Percentiles rank a stretch among this genome's conserved stretches.
Evolutionary conservation across 2,329 filamentous ascomycete species (phyloP).

Genomic region (Paecilomyces sp.): DNA sequence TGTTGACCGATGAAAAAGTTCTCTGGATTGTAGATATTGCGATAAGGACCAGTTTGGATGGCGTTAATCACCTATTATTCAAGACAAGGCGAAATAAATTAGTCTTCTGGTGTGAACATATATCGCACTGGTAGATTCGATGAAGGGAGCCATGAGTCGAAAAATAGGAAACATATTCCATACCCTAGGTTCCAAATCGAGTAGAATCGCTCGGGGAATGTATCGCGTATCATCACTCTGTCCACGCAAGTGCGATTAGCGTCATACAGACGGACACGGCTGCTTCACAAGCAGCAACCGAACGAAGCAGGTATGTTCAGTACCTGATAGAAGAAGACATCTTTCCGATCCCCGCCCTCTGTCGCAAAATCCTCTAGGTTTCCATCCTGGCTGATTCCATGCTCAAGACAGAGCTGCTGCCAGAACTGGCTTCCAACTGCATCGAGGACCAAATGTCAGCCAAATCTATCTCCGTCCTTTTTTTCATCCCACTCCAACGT

Average conservation of each 20-base stretch:
- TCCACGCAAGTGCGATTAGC: not conserved
- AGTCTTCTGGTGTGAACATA: not conserved
- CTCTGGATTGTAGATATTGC: slow-evolving; percentile 98
- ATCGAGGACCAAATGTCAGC: slow-evolving; percentile 21
- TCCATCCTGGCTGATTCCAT: slow-evolving; percentile 94
- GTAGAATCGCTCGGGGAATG: slow-evolving; percentile 89
- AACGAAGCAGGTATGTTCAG: not conserved
- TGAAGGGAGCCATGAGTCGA: slow-evolving; percentile 4
- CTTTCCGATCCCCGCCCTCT: slow-evolving; percentile 94
- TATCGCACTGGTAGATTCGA: slow-evolving; percentile 1
- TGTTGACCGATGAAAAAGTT: slow-evolving; percentile 97
- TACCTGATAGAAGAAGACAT: slow-evolving; percentile 94
- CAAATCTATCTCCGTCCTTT: not conserved
- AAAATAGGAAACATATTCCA: slow-evolving; percentile 10
- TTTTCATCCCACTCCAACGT: slow-evolving; percentile 8
- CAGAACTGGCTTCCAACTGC: slow-evolving; percentile 95
- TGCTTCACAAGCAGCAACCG: not conserved
- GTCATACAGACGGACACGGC: slow-evolving; percentile 1
- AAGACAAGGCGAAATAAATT: not conserved
- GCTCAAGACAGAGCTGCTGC: slow-evolving; percentile 97
- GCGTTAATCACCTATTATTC: slow-evolving; percentile 67
- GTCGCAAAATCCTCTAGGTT: slow-evolving; percentile 97
- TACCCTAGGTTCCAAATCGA: slow-evolving; percentile 89
- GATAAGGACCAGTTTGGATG: slow-evolving; percentile 90
- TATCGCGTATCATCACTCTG: slow-evolving; percentile 97